These are phyloP conservation scores for Fusarium haematococcum DNA, from an alignment of 2,329 filamentous ascomycete genomes.

Conservation along the genomic window DNA sequence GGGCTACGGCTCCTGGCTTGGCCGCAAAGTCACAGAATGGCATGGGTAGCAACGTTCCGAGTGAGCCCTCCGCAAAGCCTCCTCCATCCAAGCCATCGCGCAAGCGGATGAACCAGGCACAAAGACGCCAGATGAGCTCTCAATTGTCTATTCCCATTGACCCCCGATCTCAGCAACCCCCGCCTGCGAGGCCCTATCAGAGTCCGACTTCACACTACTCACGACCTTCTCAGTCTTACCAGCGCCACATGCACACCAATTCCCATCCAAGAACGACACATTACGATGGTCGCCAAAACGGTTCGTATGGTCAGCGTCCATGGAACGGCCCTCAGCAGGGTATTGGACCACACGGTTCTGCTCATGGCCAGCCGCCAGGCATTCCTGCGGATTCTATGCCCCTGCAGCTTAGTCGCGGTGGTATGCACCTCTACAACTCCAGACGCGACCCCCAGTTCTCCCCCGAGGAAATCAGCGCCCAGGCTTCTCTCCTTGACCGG, in stretches of 20 bases:
- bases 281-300: constrained; percentile 27
- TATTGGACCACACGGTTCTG: constrained; percentile 30
- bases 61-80: constrained; percentile 8
- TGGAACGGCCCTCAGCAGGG: constrained; percentile 40
- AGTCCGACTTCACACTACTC: constrained; percentile 46
- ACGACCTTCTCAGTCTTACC: constrained; percentile 37
- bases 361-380: constrained; percentile 41
- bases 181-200: constrained; percentile 46
- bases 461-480: constrained; percentile 61
- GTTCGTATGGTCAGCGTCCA: constrained; percentile 26
- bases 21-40: neutral
- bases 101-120: constrained; percentile 72
- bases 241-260: constrained; percentile 39
- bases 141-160: constrained; percentile 69
- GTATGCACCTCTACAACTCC: constrained; percentile 36
- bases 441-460: constrained; percentile 46
- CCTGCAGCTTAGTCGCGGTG: constrained; percentile 22
- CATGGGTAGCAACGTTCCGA: neutral
- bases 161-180: constrained; percentile 51
- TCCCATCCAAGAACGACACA: constrained; percentile 31
- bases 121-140: constrained; percentile 71
- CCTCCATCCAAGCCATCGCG: constrained; percentile 48
- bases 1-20: neutral
- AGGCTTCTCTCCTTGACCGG: constrained; percentile 61
- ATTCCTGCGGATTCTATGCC: constrained; percentile 12